Conservation (phyloP, 331 rosid species). For the Erythrophleum ivorense region DNA sequence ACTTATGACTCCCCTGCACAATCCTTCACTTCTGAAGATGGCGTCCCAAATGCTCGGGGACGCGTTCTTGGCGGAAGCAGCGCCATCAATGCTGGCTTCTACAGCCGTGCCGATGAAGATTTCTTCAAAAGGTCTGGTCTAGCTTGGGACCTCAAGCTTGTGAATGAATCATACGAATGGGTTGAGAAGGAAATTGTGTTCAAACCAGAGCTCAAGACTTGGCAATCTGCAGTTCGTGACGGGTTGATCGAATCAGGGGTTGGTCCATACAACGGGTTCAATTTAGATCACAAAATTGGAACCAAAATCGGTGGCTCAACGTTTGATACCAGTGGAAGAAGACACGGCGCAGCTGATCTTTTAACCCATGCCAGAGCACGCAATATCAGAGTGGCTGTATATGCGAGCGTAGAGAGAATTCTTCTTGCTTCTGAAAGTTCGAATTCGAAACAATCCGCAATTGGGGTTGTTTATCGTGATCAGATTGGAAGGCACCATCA, state of each 20-base stretch:
- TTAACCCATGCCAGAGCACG: constrained; percentile 48
- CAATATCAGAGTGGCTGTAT: constrained; percentile 57
- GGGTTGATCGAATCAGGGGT: constrained; percentile 80
- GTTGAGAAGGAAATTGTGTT: constrained; percentile 75
- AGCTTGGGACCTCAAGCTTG: constrained; percentile 64
- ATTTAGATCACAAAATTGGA: constrained; percentile 63
- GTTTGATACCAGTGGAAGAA: constrained; percentile 64
- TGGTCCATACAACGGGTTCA: constrained; percentile 80
- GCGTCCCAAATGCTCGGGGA: constrained; percentile 80
- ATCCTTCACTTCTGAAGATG: constrained; percentile 70
- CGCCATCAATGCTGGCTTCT: constrained; percentile 92
- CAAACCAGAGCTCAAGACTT: constrained; percentile 58
- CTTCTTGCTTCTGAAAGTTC: constrained; percentile 52
- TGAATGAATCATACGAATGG: constrained; percentile 81
- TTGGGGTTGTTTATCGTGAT: constrained; percentile 73
- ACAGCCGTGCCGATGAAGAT: constrained; percentile 74
- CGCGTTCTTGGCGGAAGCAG: constrained; percentile 96
- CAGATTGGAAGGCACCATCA: constrained; percentile 56
- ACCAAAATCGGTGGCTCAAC: constrained; percentile 93
- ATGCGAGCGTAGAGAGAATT: constrained; percentile 75
- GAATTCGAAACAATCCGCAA: constrained; percentile 36
- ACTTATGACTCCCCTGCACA: constrained; percentile 56
- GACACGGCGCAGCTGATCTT: constrained; percentile 85
- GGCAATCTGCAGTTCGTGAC: constrained; percentile 87
- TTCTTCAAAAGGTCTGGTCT: constrained; percentile 55